phyloP scores from a whole-genome alignment of 176 grass and related monocot genomes.

The Phyllostachys edulis region DNA sequence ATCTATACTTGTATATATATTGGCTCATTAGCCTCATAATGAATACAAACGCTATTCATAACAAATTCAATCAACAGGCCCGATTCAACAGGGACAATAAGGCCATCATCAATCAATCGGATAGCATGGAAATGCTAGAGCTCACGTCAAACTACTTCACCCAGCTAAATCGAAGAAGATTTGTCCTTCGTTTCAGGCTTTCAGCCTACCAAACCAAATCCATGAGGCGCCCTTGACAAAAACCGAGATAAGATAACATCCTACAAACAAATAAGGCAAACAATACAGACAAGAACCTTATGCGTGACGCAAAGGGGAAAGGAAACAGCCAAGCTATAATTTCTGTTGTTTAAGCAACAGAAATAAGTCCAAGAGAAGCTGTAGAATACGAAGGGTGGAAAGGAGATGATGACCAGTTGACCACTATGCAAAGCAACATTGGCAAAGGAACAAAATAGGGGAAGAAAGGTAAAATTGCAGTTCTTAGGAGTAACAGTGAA shows the following conservation, averaged over 20 bases:
- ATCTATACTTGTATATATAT: too few relatives aligned
- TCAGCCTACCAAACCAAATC: too few relatives aligned
- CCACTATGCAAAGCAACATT: not conserved
- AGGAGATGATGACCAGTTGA: not conserved
- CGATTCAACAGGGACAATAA: not conserved
- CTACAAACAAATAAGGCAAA: not conserved
- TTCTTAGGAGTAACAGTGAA: not conserved
- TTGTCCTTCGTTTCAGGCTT: not conserved
- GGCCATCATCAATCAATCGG: not conserved
- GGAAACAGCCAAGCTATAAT: not conserved
- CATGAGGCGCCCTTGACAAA: not conserved
- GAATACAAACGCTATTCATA: too few relatives aligned
- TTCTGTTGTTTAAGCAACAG: not conserved
- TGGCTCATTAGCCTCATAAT: too few relatives aligned
- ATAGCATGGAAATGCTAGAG: conserved; percentile 4
- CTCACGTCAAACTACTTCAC: not conserved
- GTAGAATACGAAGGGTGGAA: not conserved
- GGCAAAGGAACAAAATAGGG: not conserved
- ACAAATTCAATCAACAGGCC: not conserved
- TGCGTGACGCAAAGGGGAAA: not conserved
- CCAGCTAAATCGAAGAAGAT: not conserved
- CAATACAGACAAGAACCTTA: not conserved
- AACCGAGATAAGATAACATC: not conserved
- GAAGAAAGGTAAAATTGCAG: conserved; percentile 1
- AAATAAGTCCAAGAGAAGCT: not conserved